Percentiles rank a stretch among this genome's conserved stretches.
phyloP scores from a whole-genome alignment of 208 protist genomes.

The Trypanosoma mega region DNA sequence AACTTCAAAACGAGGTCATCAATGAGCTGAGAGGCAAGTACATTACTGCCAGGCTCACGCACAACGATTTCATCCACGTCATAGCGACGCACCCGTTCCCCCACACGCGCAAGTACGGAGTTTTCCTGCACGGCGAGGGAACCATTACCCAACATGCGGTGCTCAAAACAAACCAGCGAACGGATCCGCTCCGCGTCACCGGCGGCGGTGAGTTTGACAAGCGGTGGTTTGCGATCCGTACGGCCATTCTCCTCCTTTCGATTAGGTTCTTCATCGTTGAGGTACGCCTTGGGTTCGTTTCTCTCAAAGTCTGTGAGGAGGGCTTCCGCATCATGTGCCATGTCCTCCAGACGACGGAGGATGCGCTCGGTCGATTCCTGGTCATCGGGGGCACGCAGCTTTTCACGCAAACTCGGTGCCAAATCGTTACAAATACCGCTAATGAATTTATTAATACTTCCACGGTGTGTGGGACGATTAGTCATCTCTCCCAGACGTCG shows the following conservation, averaged over 20 bases:
- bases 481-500: constrained; percentile 56
- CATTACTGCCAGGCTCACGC: constrained; percentile 36
- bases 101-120: constrained; percentile 46
- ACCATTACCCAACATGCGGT: constrained; percentile 61
- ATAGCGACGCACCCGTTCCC: constrained; percentile 54
- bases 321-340: constrained; percentile 63
- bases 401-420: constrained; percentile 50
- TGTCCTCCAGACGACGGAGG: constrained; percentile 58
- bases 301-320: constrained; percentile 70
- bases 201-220: not conserved
- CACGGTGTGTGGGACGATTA: constrained; percentile 66
- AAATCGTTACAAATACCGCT: constrained; percentile 64
- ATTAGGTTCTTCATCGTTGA: constrained; percentile 34
- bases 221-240: not conserved
- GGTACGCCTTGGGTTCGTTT: constrained; percentile 73
- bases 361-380: constrained; percentile 45
- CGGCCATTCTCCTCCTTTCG: constrained; percentile 21
- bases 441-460: constrained; percentile 77
- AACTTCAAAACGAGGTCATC: constrained; percentile 61
- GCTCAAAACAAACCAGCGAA: constrained; percentile 63
- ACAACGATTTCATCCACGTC: constrained; percentile 72
- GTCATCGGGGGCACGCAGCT: constrained; percentile 37
- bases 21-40: constrained; percentile 48
- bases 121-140: constrained; percentile 58
- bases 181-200: constrained; percentile 31